Evolutionary conservation across 371 early-diverging fungal genomes (phyloP).

Genomic region (Apophysomyces sp.): DNA sequence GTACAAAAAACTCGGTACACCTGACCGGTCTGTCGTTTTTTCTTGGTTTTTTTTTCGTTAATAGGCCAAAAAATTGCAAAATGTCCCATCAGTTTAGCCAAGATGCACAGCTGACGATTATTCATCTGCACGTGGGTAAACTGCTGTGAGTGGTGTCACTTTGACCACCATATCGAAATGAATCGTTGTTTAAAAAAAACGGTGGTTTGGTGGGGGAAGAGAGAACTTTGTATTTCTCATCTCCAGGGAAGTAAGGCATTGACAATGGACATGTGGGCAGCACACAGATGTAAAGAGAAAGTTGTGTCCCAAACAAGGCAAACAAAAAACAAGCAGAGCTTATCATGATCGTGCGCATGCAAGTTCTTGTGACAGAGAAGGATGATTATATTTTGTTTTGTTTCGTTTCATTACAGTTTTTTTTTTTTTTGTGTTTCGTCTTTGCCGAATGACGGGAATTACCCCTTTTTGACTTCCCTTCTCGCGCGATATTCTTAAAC

Average conservation of each 20-base stretch:
- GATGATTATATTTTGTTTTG: background rate
- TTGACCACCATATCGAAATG: background rate
- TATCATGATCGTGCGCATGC: constrained; percentile 1
- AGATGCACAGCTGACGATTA: background rate
- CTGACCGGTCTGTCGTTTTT: background rate
- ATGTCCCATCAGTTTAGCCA: background rate
- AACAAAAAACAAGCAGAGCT: background rate
- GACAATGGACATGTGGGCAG: constrained; percentile 1
- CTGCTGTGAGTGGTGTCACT: background rate
- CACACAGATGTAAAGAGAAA: background rate
- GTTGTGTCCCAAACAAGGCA: background rate
- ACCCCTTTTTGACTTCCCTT: background rate
- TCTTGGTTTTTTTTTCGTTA: too few species aligned
- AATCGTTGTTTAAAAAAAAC: background rate
- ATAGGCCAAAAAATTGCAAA: background rate
- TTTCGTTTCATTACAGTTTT: background rate
- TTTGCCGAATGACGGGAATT: constrained; percentile 3
- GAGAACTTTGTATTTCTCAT: too few species aligned
- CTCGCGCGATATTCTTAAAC: background rate
- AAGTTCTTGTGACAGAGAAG: background rate
- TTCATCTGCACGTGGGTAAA: background rate
- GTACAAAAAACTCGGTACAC: background rate
- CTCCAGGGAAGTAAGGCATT: background rate
- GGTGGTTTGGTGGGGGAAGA: background rate
- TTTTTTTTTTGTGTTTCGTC: background rate